Conservation (phyloP, 2,329 filamentous ascomycete species). For the Calonectria pseudoreteaudii region DNA sequence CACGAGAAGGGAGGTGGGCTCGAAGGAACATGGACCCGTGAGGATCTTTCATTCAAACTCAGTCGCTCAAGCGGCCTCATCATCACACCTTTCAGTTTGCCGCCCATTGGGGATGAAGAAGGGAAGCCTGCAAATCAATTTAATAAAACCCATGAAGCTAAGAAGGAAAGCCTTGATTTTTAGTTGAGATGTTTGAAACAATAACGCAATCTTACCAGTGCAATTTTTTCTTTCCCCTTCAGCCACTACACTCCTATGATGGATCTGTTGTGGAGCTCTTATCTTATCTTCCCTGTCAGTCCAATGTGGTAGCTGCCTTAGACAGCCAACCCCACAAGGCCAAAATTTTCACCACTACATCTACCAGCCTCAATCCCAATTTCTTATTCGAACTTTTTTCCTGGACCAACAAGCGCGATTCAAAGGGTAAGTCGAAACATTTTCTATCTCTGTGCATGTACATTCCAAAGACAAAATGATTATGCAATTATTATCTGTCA, state of each 20-base stretch:
- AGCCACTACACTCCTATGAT: background rate
- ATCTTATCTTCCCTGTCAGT: conserved; percentile 21
- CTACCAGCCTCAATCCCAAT: conserved; percentile 30
- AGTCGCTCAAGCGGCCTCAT: conserved; percentile 84
- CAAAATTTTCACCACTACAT: conserved; percentile 38
- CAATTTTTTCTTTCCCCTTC: conserved; percentile 18
- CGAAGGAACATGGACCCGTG: conserved; percentile 74
- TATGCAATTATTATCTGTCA: conserved; percentile 68
- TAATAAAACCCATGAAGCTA: conserved; percentile 65
- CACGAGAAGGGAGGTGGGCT: conserved; percentile 89
- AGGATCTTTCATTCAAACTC: conserved; percentile 91
- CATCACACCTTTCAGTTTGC: conserved; percentile 89
- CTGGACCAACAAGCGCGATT: conserved; percentile 34
- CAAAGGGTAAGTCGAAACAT: conserved; percentile 34
- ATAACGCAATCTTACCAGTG: background rate
- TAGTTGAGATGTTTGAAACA: conserved; percentile 50
- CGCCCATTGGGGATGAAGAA: conserved; percentile 82
- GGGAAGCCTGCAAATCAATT: conserved; percentile 47
- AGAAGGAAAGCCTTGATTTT: conserved; percentile 78
- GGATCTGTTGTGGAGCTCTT: conserved; percentile 16
- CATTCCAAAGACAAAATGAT: conserved; percentile 55
- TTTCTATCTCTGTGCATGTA: conserved; percentile 15
- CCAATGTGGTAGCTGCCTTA: conserved; percentile 8
- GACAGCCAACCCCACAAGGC: conserved; percentile 29
- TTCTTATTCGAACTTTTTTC: conserved; percentile 12